A percentile compares a stretch with the other conserved stretches of the same genome.
These are phyloP conservation scores for Schwanniomyces occidentalis DNA, from an alignment of 805 yeast species.

Conservation along the genomic window DNA sequence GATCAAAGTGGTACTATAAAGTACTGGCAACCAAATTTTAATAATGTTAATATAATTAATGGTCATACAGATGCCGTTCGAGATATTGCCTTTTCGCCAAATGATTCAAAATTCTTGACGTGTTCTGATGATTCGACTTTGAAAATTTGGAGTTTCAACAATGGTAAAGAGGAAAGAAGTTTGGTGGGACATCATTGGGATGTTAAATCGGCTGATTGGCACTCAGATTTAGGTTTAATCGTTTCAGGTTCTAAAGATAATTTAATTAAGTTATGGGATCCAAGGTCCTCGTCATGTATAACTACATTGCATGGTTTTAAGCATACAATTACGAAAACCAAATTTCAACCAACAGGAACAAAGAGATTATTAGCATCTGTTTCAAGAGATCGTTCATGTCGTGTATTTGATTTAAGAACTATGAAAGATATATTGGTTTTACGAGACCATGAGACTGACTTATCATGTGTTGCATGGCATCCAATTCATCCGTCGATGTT, in stretches of 20 bases:
- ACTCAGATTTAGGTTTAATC: conserved; percentile 78
- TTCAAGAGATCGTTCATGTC: conserved; percentile 83
- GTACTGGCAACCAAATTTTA: conserved; percentile 98
- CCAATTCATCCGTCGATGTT: conserved; percentile 80
- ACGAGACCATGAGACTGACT: conserved; percentile 79
- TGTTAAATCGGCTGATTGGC: conserved; percentile 97
- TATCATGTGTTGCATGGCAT: conserved; percentile 88
- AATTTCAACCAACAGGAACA: conserved; percentile 83
- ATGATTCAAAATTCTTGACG: conserved; percentile 88
- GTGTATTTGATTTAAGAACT: conserved; percentile 83
- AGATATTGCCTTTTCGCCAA: conserved; percentile 86
- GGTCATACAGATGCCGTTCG: conserved; percentile 83
- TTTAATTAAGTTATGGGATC: conserved; percentile 93
- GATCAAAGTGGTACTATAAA: conserved; percentile 90
- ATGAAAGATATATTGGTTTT: conserved; percentile 76
- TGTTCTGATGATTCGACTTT: conserved; percentile 89
- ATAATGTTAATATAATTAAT: conserved; percentile 78
- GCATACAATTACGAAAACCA: conserved; percentile 85
- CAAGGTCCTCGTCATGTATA: conserved; percentile 72
- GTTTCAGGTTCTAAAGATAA: conserved; percentile 97
- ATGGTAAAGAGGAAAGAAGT: conserved; percentile 76
- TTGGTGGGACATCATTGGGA: conserved; percentile 98
- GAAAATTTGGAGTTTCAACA: conserved; percentile 93
- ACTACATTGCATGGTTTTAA: conserved; percentile 88
- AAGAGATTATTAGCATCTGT: conserved; percentile 75